phyloP scores from a whole-genome alignment of 2,329 filamentous ascomycete genomes.

The Fusarium subtropicale region DNA sequence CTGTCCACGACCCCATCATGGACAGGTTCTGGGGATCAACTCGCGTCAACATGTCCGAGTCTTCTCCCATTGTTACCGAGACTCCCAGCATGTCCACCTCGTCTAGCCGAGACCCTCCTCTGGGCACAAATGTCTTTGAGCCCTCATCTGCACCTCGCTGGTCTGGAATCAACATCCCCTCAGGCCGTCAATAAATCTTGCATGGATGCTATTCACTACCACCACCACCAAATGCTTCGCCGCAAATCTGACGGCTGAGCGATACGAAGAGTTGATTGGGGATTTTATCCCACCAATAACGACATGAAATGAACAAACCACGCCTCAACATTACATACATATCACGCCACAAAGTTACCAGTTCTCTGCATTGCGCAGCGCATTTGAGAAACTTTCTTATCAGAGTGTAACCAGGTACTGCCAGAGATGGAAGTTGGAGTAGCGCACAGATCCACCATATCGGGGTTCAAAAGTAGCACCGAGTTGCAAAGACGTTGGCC shows the following conservation, averaged over 20 bases:
- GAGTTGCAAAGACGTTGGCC: neutral
- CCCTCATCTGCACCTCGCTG: conserved; percentile 40
- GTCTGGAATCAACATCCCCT: conserved; percentile 28
- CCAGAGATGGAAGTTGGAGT: conserved; percentile 2
- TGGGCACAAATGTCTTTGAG: conserved; percentile 41
- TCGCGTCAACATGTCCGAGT: conserved; percentile 12
- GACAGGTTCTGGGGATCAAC: conserved; percentile 37
- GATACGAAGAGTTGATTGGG: neutral
- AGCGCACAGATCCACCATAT: neutral
- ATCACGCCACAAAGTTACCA: neutral
- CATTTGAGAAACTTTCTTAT: neutral
- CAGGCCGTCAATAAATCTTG: conserved; percentile 10
- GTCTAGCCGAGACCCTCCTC: conserved; percentile 37
- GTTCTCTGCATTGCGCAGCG: neutral
- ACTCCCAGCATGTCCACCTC: conserved; percentile 10
- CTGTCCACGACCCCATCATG: conserved; percentile 42
- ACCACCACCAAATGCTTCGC: neutral
- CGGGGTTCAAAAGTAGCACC: neutral
- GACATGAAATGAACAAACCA: conserved; percentile 4
- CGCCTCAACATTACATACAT: neutral
- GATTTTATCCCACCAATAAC: conserved; percentile 7
- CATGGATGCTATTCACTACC: neutral
- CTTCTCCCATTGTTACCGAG: conserved; percentile 5
- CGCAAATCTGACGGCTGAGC: neutral
- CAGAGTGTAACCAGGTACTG: neutral